A percentile compares a stretch with the other conserved stretches of the same genome.
Conservation (phyloP, 164 flowering plant species). For the Vitis riparia region DNA sequence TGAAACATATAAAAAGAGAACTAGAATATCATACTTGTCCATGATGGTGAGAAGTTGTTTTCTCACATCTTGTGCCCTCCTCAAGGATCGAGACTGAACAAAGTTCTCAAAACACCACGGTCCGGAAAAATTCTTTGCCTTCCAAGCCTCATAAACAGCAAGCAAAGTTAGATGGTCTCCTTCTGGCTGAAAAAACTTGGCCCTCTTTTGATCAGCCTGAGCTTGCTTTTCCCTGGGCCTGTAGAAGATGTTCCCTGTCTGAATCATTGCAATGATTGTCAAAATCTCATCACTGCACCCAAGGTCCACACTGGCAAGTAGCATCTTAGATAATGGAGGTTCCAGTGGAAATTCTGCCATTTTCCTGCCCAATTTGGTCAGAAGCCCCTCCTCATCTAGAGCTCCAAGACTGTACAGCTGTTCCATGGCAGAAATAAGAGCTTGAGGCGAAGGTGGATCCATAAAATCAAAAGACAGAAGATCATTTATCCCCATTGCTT, state of each 20-base stretch:
- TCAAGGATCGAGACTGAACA: constrained; percentile 84
- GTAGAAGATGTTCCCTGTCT: constrained; percentile 81
- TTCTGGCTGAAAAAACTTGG: constrained; percentile 91
- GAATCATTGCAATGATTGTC: constrained; percentile 91
- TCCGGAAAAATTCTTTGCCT: constrained; percentile 83
- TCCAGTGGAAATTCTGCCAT: constrained; percentile 97
- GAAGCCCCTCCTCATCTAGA: constrained; percentile 87
- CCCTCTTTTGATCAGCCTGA: constrained; percentile 88
- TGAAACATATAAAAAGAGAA: neutral
- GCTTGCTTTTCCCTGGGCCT: constrained; percentile 93
- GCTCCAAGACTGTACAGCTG: constrained; percentile 91
- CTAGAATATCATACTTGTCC: constrained; percentile 64
- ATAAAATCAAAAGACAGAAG: constrained; percentile 88
- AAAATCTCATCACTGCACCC: constrained; percentile 91
- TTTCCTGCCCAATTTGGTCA: constrained; percentile 86
- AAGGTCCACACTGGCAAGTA: constrained; percentile 90
- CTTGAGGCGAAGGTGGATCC: constrained; percentile 96
- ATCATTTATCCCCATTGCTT: constrained; percentile 97
- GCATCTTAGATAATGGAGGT: constrained; percentile 87
- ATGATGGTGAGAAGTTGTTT: constrained; percentile 88
- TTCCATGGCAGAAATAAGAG: constrained; percentile 93
- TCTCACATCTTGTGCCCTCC: constrained; percentile 94
- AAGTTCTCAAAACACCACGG: constrained; percentile 96
- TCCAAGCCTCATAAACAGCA: constrained; percentile 97
- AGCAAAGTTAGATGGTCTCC: constrained; percentile 90